These are phyloP conservation scores for Ajuga reptans DNA, from an alignment of 305 asterid genomes.

Conservation along the genomic window DNA sequence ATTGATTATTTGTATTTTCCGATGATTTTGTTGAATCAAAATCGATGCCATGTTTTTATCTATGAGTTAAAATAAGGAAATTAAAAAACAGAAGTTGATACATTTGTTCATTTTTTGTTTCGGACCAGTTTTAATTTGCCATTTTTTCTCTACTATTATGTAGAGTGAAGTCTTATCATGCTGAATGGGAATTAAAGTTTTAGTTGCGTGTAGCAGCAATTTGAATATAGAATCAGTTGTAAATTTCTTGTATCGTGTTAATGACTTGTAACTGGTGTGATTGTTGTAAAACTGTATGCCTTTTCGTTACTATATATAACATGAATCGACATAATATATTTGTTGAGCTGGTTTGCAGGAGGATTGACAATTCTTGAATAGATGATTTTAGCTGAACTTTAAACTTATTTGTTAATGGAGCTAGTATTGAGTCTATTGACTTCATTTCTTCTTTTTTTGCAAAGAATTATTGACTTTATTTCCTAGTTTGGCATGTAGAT, in stretches of 20 bases:
- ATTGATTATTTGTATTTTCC: no score
- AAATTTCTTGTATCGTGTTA: not conserved
- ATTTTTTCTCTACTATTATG: not conserved
- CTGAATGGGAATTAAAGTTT: not conserved
- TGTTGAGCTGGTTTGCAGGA: not conserved
- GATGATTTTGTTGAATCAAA: no score
- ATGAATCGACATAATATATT: not conserved
- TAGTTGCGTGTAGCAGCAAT: not conserved
- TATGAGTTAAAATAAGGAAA: no score
- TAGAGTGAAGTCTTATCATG: not conserved
- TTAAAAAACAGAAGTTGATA: no score
- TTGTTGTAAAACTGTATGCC: not conserved
- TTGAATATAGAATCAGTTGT: not conserved
- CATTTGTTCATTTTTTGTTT: not conserved
- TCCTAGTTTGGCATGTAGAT: not conserved
- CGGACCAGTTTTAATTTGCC: not conserved
- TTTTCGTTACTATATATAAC: not conserved
- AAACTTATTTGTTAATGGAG: no score
- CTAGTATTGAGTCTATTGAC: no score
- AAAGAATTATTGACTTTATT: not conserved
- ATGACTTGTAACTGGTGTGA: no score
- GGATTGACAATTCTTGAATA: not conserved
- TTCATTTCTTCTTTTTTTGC: no score
- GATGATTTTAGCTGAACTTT: not conserved
- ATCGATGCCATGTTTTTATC: no score